Evolutionary conservation across 2,329 filamentous ascomycete genomes (phyloP).

Genomic region (Xylaria sp.): DNA sequence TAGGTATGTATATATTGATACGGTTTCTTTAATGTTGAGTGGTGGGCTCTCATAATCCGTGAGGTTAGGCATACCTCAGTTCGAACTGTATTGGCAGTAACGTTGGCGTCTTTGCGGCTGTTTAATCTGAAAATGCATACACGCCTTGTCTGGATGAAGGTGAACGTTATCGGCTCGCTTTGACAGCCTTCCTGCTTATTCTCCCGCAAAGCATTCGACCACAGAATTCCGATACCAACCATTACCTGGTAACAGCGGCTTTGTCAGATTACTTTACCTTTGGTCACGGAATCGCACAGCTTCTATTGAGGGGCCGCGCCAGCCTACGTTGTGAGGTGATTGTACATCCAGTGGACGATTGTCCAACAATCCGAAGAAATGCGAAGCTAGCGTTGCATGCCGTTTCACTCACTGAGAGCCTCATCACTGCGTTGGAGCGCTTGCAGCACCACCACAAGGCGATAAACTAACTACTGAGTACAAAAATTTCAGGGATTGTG

Average conservation of each 20-base stretch:
- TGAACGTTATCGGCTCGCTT: background rate
- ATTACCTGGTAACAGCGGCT: background rate
- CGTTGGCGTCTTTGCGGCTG: no score
- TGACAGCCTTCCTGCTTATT: background rate
- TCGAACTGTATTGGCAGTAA: no score
- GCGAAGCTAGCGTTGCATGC: background rate
- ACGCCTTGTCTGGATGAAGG: background rate
- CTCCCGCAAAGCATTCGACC: background rate
- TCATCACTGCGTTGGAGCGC: background rate
- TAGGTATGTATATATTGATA: no score
- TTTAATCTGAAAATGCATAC: no score
- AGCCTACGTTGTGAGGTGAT: background rate
- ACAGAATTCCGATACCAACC: background rate
- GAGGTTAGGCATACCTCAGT: no score
- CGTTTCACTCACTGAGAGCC: background rate
- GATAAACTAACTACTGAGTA: background rate
- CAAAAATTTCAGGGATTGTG: no score
- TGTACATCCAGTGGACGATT: background rate
- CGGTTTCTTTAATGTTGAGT: no score
- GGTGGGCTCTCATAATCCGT: no score
- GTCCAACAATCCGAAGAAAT: background rate
- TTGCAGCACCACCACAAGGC: background rate
- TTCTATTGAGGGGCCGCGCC: background rate
- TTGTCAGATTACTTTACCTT: background rate
- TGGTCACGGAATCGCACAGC: background rate